phyloP scores from a whole-genome alignment of 2,329 filamentous ascomycete genomes.

The Talaromyces albobiverticillius region DNA sequence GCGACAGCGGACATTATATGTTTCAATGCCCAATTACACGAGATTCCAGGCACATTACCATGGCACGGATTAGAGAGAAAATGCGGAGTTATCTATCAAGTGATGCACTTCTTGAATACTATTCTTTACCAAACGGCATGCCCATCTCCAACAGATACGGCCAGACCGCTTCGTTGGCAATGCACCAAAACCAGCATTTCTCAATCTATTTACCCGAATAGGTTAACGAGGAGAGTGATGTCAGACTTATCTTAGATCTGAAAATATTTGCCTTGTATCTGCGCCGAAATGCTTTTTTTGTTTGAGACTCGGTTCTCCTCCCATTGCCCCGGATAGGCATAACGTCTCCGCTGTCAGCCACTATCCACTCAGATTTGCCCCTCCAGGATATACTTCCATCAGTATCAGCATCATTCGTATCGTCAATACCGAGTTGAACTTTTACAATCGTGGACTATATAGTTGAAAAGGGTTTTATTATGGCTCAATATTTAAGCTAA shows the following conservation, averaged over 20 bases:
- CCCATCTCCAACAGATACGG: neutral
- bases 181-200: constrained; percentile 1
- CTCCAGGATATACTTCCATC: too few relatives aligned
- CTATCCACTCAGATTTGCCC: too few relatives aligned
- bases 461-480: neutral
- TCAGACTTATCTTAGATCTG: too few relatives aligned
- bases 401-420: too few relatives aligned
- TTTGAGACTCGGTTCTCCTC: constrained; percentile 29
- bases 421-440: neutral
- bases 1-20: neutral
- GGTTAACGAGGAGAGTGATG: constrained; percentile 46
- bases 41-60: neutral
- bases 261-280: too few relatives aligned
- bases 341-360: neutral
- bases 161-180: neutral
- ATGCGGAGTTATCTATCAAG: neutral
- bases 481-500: neutral
- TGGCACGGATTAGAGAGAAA: neutral
- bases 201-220: constrained; percentile 31
- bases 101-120: neutral
- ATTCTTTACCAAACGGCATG: neutral
- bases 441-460: too few relatives aligned
- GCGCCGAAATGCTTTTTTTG: too few relatives aligned
- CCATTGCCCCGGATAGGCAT: neutral
- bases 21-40: neutral